phyloP scores from a whole-genome alignment of 768 basidiomycete species.

The Tephrocybe sp. region DNA sequence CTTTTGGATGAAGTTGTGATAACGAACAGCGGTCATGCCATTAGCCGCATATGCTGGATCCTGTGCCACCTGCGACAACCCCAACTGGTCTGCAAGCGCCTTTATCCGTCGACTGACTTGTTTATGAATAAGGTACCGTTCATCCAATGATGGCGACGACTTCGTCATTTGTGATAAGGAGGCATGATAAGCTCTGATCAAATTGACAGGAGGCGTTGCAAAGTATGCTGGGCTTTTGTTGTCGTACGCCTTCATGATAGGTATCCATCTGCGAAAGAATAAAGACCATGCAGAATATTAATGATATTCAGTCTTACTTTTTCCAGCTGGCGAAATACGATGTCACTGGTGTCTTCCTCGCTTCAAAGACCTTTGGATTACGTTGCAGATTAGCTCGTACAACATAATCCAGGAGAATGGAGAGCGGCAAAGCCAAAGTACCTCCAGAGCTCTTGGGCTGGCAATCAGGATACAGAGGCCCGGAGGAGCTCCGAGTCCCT shows the following conservation, averaged over 20 bases:
- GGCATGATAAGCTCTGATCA: conserved; percentile 82
- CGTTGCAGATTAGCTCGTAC: background rate
- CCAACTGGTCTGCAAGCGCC: conserved; percentile 57
- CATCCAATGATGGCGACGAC: conserved; percentile 57
- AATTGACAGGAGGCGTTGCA: conserved; percentile 85
- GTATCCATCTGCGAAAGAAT: conserved; percentile 60
- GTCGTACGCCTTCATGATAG: conserved; percentile 87
- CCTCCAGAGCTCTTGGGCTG: conserved; percentile 69
- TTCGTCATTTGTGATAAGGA: conserved; percentile 69
- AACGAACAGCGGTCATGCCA: conserved; percentile 80
- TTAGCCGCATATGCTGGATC: conserved; percentile 64
- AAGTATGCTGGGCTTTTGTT: conserved; percentile 77
- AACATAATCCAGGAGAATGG: too few relatives aligned
- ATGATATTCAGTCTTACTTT: conserved; percentile 41
- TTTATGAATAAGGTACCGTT: conserved; percentile 71
- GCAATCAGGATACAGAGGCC: conserved; percentile 81
- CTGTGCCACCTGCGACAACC: conserved; percentile 65
- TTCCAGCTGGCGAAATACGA: conserved; percentile 87
- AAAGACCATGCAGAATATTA: conserved; percentile 1
- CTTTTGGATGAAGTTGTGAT: background rate
- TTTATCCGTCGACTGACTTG: conserved; percentile 66
- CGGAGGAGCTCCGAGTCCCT: conserved; percentile 85
- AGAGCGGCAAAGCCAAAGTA: conserved; percentile 18
- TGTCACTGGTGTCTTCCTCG: conserved; percentile 55
- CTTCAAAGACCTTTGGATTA: conserved; percentile 49